Percentiles rank a stretch among this genome's conserved stretches.
Conservation (phyloP, 345 rosid species). For the Nasturtium officinale region DNA sequence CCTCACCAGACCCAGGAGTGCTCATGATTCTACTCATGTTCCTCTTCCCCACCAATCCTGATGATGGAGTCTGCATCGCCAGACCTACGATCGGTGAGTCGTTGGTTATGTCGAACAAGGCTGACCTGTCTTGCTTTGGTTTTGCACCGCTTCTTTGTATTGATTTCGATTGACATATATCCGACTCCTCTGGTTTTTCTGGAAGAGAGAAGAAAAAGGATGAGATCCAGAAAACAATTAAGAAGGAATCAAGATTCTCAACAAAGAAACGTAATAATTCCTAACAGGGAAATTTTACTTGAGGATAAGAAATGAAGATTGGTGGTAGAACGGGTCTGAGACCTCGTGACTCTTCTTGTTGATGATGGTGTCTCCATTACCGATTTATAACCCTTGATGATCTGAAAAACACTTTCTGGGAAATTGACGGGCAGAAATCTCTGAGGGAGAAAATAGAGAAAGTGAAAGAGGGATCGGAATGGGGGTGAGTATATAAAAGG, state of each 20-base stretch:
- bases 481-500: neutral
- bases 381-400: no score
- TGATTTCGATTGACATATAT: constrained; percentile 15
- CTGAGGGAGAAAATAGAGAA: neutral
- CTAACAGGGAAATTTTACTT: constrained; percentile 13
- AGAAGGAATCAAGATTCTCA: neutral
- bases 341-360: constrained; percentile 41
- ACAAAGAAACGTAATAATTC: neutral
- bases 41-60: constrained; percentile 52
- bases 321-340: constrained; percentile 34
- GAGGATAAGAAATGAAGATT: constrained; percentile 24
- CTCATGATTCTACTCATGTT: constrained; percentile 38
- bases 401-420: neutral
- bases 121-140: constrained; percentile 58
- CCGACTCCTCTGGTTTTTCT: constrained; percentile 27
- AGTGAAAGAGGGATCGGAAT: neutral
- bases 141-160: constrained; percentile 17
- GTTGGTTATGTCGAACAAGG: constrained; percentile 78
- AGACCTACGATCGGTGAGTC: constrained; percentile 94
- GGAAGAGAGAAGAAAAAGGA: neutral
- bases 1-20: constrained; percentile 94
- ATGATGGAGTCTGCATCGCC: constrained; percentile 68
- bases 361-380: constrained; percentile 41
- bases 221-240: neutral
- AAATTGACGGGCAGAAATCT: neutral